phyloP scores from a whole-genome alignment of 768 basidiomycete species.

The Tephrocybe sp. region DNA sequence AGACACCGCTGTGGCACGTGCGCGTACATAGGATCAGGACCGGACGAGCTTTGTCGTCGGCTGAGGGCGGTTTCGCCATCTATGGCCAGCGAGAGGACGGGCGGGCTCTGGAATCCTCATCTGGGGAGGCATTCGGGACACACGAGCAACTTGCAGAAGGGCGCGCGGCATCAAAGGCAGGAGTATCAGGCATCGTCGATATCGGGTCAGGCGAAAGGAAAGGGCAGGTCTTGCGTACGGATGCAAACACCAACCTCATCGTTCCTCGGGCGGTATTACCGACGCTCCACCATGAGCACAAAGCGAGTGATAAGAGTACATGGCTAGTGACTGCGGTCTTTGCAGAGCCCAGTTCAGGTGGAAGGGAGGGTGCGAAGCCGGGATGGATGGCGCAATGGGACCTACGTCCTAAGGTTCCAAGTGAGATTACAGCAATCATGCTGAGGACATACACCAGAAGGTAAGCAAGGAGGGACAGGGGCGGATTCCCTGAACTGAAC shows the following conservation, averaged over 20 bases:
- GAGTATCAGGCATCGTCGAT: conserved; percentile 62
- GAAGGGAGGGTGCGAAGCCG: conserved; percentile 1
- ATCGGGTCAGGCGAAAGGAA: conserved; percentile 32
- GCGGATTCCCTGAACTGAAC: too few species aligned
- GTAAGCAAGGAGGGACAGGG: neutral
- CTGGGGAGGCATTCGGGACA: conserved; percentile 46
- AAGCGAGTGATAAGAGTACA: conserved; percentile 35
- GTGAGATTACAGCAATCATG: conserved; percentile 3
- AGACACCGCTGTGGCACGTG: conserved; percentile 66
- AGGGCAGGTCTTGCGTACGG: conserved; percentile 54
- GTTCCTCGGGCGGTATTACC: conserved; percentile 68
- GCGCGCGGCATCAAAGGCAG: conserved; percentile 57
- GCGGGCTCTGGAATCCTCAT: conserved; percentile 53
- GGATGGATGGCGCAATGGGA: conserved; percentile 11
- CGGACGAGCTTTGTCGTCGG: conserved; percentile 49
- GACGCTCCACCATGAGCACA: conserved; percentile 53
- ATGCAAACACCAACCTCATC: conserved; percentile 74
- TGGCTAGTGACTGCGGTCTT: conserved; percentile 58
- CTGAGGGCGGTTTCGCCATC: conserved; percentile 72
- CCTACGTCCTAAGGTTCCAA: conserved; percentile 4
- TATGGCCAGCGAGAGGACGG: conserved; percentile 66
- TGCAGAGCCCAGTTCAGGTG: conserved; percentile 5
- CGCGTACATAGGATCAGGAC: conserved; percentile 64
- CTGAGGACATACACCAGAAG: conserved; percentile 18
- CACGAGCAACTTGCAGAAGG: conserved; percentile 46